A percentile compares a stretch with the other conserved stretches of the same genome.
Conservation (phyloP, 331 rosid genomes). For the Phaseolus coccineus region DNA sequence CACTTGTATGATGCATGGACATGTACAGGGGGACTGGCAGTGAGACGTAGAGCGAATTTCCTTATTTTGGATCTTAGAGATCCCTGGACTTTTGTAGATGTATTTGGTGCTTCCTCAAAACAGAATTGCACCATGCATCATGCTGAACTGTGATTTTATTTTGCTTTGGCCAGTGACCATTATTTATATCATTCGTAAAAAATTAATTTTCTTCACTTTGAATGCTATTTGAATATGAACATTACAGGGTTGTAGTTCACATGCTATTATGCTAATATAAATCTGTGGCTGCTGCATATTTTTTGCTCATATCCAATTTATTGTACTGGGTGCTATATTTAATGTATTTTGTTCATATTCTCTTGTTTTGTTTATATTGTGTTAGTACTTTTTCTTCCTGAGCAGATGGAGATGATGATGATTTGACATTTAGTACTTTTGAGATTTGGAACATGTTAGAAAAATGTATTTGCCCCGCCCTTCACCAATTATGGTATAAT, state of each 20-base stretch:
- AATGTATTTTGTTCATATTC: neutral
- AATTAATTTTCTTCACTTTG: neutral
- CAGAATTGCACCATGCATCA: slow-evolving; percentile 31
- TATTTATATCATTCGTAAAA: slow-evolving; percentile 4
- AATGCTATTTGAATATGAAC: neutral
- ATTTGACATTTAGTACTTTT: neutral
- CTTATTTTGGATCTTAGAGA: slow-evolving; percentile 22
- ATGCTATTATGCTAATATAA: neutral
- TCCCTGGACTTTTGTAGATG: slow-evolving; percentile 9
- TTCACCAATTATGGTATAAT: slow-evolving; percentile 23
- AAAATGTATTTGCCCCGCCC: slow-evolving; percentile 1
- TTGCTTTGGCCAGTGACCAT: neutral
- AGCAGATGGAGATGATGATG: slow-evolving; percentile 14
- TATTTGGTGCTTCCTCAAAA: slow-evolving; percentile 13
- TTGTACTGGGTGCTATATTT: neutral
- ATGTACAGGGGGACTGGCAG: slow-evolving; percentile 4
- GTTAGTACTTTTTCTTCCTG: neutral
- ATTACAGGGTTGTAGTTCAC: slow-evolving; percentile 11
- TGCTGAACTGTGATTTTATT: neutral
- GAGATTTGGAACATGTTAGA: neutral
- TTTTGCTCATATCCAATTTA: neutral
- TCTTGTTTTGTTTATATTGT: neutral
- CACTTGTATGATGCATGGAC: slow-evolving; percentile 23
- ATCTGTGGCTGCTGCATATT: neutral
- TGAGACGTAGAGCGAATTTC: neutral